Percentiles rank a stretch among this genome's conserved stretches.
These are phyloP conservation scores for Ensete glaucum DNA, from an alignment of 176 grass and related monocot species.

Conservation along the genomic window DNA sequence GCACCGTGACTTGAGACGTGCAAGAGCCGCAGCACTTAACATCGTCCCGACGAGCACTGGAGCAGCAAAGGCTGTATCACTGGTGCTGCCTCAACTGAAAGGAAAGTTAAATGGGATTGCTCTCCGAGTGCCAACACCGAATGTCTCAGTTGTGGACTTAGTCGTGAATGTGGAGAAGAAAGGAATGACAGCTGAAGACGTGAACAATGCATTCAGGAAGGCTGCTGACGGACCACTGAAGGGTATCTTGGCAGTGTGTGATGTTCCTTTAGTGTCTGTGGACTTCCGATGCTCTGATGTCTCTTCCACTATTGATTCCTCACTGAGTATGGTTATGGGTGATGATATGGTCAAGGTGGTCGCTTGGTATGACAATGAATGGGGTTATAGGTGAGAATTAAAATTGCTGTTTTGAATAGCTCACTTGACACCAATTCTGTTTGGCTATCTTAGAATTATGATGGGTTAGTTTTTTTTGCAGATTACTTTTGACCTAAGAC, in stretches of 20 bases:
- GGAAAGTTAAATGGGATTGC: conserved; percentile 98
- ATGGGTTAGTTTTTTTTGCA: neutral
- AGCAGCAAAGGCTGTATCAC: conserved; percentile 79
- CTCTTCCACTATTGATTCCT: conserved; percentile 74
- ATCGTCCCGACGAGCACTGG: conserved; percentile 95
- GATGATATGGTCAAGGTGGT: conserved; percentile 99
- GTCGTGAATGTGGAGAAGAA: conserved; percentile 89
- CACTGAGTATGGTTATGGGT: conserved; percentile 97
- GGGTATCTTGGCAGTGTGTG: conserved; percentile 70
- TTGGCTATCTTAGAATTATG: neutral
- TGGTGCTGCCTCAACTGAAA: conserved; percentile 90
- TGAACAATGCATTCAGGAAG: conserved; percentile 70
- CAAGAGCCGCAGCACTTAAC: conserved; percentile 82
- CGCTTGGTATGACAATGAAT: conserved; percentile 99
- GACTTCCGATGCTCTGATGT: conserved; percentile 93
- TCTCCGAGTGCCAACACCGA: conserved; percentile 92
- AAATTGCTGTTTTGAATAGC: neutral
- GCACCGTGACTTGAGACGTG: conserved; percentile 78
- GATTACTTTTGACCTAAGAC: neutral
- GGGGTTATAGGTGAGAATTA: conserved; percentile 80
- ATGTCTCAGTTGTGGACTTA: conserved; percentile 93
- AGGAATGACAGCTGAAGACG: conserved; percentile 70
- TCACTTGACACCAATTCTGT: neutral
- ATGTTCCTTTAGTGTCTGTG: conserved; percentile 79
- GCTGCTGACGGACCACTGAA: conserved; percentile 59